These are phyloP conservation scores for Malassezia arunalokei DNA, from an alignment of 1,284 basidiomycete species.

Conservation along the genomic window DNA sequence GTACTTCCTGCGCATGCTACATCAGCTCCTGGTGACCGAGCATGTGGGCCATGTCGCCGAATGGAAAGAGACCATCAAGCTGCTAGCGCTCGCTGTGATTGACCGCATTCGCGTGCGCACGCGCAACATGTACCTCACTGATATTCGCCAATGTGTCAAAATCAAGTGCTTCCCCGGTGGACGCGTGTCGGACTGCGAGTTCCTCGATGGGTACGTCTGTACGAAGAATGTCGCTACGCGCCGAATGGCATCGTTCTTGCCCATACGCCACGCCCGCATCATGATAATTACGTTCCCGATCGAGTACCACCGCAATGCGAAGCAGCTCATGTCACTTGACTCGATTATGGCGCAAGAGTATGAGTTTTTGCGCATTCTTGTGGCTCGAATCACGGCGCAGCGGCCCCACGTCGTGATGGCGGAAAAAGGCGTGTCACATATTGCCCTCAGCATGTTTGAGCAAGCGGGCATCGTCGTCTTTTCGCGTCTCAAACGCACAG, in stretches of 20 bases:
- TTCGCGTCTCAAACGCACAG: constrained; percentile 72
- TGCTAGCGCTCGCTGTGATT: constrained; percentile 32
- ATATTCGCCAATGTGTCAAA: constrained; percentile 87
- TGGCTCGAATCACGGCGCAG: constrained; percentile 73
- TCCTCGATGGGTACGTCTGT: constrained; percentile 90
- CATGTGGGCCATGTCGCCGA: constrained; percentile 22
- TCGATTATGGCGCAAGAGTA: constrained; percentile 86
- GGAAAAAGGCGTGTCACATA: constrained; percentile 77
- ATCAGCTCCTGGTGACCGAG: constrained; percentile 28
- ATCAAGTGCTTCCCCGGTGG: constrained; percentile 98
- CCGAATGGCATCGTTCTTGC: constrained; percentile 51
- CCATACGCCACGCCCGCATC: constrained; percentile 66
- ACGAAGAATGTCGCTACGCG: constrained; percentile 97
- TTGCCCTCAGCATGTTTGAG: constrained; percentile 80
- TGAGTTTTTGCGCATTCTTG: constrained; percentile 81
- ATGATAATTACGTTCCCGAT: constrained; percentile 93
- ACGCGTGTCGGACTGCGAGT: constrained; percentile 78
- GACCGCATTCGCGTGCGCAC: constrained; percentile 45
- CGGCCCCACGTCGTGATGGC: constrained; percentile 86
- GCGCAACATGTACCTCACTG: constrained; percentile 64
- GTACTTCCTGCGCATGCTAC: constrained; percentile 34
- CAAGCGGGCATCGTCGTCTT: constrained; percentile 81
- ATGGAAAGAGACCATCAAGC: constrained; percentile 35
- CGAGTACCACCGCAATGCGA: constrained; percentile 78
- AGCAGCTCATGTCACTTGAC: constrained; percentile 84